phyloP scores from a whole-genome alignment of 352 stramenopile genomes.

The Phytophthora fragariaefolia region DNA sequence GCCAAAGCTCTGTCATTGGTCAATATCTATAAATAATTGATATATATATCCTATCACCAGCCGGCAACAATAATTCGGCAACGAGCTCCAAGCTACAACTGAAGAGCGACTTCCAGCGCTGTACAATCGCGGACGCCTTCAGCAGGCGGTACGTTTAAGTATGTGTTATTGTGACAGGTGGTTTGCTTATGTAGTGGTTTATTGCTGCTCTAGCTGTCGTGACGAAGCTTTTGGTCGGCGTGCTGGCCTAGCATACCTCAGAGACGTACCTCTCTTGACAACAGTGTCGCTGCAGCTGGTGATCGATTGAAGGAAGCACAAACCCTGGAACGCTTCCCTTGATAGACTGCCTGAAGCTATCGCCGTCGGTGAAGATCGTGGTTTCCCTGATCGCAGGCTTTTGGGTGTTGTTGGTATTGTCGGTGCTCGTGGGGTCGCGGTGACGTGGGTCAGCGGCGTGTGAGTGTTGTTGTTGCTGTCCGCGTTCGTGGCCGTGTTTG shows the following conservation, averaged over 20 bases:
- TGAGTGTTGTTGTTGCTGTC: background rate
- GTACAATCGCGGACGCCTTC: background rate
- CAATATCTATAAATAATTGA: background rate
- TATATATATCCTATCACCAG: background rate
- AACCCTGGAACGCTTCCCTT: too few relatives aligned
- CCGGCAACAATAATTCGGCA: background rate
- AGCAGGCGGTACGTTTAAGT: background rate
- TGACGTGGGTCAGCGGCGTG: background rate
- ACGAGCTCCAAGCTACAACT: background rate
- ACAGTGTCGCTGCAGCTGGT: too few relatives aligned
- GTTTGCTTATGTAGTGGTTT: too few relatives aligned
- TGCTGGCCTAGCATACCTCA: too few relatives aligned
- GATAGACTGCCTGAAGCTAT: too few relatives aligned
- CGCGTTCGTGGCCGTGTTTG: background rate
- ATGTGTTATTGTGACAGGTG: too few relatives aligned
- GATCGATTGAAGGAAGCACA: too few relatives aligned
- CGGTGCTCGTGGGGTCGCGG: background rate
- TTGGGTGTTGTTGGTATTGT: background rate
- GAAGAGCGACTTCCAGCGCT: background rate
- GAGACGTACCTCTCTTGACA: too few relatives aligned
- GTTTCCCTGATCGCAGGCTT: background rate
- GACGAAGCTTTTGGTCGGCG: too few relatives aligned
- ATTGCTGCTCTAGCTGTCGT: too few relatives aligned
- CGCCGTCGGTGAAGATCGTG: too few relatives aligned
- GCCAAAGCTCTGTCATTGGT: background rate